Percentiles rank a stretch among this genome's conserved stretches.
phyloP scores from a whole-genome alignment of 306 rosid genomes.

The Prunus padus region DNA sequence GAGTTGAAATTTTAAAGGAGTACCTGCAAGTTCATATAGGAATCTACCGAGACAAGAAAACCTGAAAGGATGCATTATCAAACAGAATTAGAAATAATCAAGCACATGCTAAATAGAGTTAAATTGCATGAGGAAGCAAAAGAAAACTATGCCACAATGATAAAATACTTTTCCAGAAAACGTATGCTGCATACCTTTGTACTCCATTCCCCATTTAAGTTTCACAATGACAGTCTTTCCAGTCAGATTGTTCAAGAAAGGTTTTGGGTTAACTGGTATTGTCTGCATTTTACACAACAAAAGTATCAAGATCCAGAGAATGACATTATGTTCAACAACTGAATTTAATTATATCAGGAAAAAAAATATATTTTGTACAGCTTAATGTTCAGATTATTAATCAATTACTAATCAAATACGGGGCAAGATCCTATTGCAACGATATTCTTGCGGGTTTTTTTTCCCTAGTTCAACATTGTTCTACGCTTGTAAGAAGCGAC shows the following conservation, averaged over 20 bases:
- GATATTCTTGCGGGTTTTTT: background rate
- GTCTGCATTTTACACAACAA: conserved; percentile 33
- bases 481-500: background rate
- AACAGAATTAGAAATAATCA: background rate
- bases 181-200: conserved; percentile 39
- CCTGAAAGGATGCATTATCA: conserved; percentile 28
- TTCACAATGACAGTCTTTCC: conserved; percentile 56
- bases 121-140: background rate
- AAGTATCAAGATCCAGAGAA: conserved; percentile 2
- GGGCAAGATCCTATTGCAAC: background rate
- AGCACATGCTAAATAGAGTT: background rate
- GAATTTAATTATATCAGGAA: background rate
- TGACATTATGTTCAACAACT: background rate
- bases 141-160: background rate
- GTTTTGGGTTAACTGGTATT: conserved; percentile 59
- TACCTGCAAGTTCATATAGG: conserved; percentile 65
- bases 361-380: background rate
- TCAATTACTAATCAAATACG: background rate
- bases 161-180: background rate
- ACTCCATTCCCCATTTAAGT: conserved; percentile 66
- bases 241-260: conserved; percentile 62
- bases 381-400: background rate
- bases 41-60: conserved; percentile 52
- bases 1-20: background rate
- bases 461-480: background rate